phyloP scores from a whole-genome alignment of 495 filamentous ascomycete species.

The Apiosordaria backusii region DNA sequence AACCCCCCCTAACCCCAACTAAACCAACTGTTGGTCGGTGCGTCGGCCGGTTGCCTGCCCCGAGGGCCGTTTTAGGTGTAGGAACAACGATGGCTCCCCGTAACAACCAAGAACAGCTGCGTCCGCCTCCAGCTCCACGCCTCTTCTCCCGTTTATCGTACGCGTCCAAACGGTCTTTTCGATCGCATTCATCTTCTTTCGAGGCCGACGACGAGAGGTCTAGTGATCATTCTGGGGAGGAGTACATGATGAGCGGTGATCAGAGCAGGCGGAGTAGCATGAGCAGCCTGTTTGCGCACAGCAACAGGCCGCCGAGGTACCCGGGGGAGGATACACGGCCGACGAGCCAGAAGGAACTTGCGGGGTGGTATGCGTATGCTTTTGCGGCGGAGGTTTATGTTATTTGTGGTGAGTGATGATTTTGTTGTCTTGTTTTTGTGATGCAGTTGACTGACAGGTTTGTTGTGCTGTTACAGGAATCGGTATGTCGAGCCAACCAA shows the following conservation, averaged over 20 bases:
- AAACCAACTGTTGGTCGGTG: constrained; percentile 2
- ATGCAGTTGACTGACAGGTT: neutral
- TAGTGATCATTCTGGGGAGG: constrained; percentile 17
- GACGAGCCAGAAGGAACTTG: constrained; percentile 82
- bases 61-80: neutral
- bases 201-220: constrained; percentile 64
- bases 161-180: constrained; percentile 41
- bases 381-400: constrained; percentile 98
- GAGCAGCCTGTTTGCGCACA: constrained; percentile 10
- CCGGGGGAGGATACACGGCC: constrained; percentile 80
- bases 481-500: constrained; percentile 21
- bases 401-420: constrained; percentile 67
- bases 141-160: constrained; percentile 45
- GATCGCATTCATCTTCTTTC: constrained; percentile 49
- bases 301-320: constrained; percentile 44
- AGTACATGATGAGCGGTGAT: constrained; percentile 26
- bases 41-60: neutral
- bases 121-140: constrained; percentile 38
- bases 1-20: neutral
- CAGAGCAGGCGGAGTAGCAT: constrained; percentile 18
- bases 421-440: neutral
- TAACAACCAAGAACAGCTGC: constrained; percentile 33
- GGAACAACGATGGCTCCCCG: constrained; percentile 31
- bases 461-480: constrained; percentile 23
- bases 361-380: constrained; percentile 93